Conservation (phyloP, 176 grass and related monocot species). For the Poa pratensis region DNA sequence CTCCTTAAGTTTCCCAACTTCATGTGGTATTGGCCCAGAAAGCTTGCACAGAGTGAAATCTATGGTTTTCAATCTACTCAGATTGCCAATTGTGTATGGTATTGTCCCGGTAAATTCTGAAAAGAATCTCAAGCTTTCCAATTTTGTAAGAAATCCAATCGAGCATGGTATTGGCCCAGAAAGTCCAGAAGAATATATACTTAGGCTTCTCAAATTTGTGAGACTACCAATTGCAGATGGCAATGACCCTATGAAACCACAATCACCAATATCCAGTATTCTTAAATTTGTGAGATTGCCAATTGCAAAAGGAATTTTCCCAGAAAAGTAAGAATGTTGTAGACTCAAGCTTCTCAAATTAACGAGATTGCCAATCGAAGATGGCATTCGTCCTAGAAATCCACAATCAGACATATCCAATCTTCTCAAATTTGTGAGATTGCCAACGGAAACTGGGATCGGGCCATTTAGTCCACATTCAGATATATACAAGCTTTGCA, state of each 20-base stretch:
- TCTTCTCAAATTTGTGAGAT: constrained; percentile 11
- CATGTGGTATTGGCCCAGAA: constrained; percentile 7
- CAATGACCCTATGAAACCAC: neutral
- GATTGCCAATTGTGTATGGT: too few relatives aligned
- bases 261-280: neutral
- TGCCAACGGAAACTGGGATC: neutral
- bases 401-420: neutral
- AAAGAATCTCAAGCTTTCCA: neutral
- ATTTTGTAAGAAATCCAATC: neutral
- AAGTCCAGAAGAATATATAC: neutral
- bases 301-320: neutral
- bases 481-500: neutral
- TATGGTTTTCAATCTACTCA: too few relatives aligned
- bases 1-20: constrained; percentile 1
- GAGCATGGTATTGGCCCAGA: neutral
- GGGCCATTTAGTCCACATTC: rapidly evolving
- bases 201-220: neutral
- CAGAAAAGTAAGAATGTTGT: neutral
- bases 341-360: neutral
- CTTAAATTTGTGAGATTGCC: neutral
- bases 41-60: neutral
- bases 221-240: constrained; percentile 19
- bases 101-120: too few relatives aligned
- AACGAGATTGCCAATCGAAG: neutral
- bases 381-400: neutral